These are phyloP conservation scores for Ordospora pajunii DNA, from an alignment of 371 early-diverging fungal species.

Conservation along the genomic window DNA sequence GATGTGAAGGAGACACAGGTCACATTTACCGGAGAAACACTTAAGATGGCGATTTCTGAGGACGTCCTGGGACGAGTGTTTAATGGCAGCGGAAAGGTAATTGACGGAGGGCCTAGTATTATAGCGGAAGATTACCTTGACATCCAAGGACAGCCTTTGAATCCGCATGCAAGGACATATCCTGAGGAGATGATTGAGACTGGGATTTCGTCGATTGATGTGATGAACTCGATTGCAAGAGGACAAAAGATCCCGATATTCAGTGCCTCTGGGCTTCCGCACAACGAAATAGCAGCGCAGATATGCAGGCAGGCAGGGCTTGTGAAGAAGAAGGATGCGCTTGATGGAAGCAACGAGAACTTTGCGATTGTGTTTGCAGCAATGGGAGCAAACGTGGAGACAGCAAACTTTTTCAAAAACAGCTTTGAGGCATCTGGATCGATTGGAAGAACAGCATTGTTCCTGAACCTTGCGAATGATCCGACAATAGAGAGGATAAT, in stretches of 20 bases:
- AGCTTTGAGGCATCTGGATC: constrained; percentile 99
- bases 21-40: constrained; percentile 89
- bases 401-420: constrained; percentile 97
- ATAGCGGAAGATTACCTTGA: constrained; percentile 96
- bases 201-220: constrained; percentile 97
- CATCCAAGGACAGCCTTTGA: constrained; percentile 90
- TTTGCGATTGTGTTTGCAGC: constrained; percentile 99
- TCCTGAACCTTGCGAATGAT: constrained; percentile 98
- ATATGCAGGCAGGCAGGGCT: constrained; percentile 98
- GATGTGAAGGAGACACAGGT: constrained; percentile 90
- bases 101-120: constrained; percentile 95
- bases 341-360: constrained; percentile 95
- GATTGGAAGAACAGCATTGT: constrained; percentile 91
- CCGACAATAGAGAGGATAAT: constrained; percentile 99
- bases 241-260: constrained; percentile 99
- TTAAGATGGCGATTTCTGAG: constrained; percentile 92
- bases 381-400: constrained; percentile 99
- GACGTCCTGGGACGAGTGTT: constrained; percentile 98
- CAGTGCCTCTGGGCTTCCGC: constrained; percentile 96
- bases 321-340: constrained; percentile 87
- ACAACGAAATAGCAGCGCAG: constrained; percentile 99
- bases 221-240: constrained; percentile 99
- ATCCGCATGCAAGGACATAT: constrained; percentile 94
- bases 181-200: constrained; percentile 99
- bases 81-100: constrained; percentile 95